Evolutionary conservation across 495 filamentous ascomycete genomes (phyloP), one percentile per base, ranked within the genome.

Genomic region (Neurospora tetrasperma): DNA sequence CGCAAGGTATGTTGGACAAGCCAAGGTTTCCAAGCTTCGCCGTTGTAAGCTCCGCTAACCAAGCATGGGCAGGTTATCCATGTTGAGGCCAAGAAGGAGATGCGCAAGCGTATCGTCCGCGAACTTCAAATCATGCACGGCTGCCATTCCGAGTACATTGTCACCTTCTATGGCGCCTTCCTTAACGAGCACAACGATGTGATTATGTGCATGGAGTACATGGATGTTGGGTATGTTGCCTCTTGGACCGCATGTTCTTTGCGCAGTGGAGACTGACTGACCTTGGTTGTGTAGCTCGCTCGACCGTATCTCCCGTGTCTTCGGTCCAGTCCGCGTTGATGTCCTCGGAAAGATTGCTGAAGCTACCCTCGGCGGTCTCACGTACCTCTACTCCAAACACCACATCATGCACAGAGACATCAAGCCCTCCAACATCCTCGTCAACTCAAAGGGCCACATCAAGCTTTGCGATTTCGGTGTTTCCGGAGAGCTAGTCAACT

Each of bases 121-220:
- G 96, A 99, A 80, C 88, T 99, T 31, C 93, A 97, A 78, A 97
- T 99, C 76, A 98, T 98, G 89, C 94, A 97, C 80, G 94, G 97
- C 74, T 98, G 96, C 83, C 96, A 97, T 74, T 97, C 92, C 9
- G 92, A 94, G 48, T 93, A 94, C 79, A 98, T 99, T 77, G 96
- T 99, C 35, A 96, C 90, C 16, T 98, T 98, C 82, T 98, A 98
- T 77, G 96, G 96, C 69, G 96, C 96, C 31, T 98, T 98, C 82
- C 88, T 98, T 73, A 97, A 97, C 77, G 93, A 97, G 76, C 91
- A 91, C 66, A 92, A 96, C 75, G 96, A 98, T 83, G 96, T 99
- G 74, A 94, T 98, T 73, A 91, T 99, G 91, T 99, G 96, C 80
- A 99, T 99, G 96, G 96, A 99, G 80, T 98, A 99, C 78, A 97